A percentile compares a stretch with the other conserved stretches of the same genome.
phyloP scores from a whole-genome alignment of 2,329 filamentous ascomycete genomes.

The Fusarium piperis region DNA sequence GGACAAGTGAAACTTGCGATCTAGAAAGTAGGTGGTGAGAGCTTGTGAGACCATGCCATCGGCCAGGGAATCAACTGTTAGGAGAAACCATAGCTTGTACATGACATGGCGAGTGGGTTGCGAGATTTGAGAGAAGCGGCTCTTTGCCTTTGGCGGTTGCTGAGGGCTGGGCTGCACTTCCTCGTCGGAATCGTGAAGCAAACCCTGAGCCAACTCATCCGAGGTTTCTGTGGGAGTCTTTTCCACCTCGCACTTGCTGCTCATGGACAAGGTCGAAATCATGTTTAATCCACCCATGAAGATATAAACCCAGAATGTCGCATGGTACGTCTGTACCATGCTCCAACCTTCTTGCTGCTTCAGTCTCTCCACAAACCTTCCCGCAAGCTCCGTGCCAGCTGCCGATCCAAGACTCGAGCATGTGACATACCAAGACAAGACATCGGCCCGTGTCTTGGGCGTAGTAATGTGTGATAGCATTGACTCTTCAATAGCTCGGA shows the following conservation, averaged over 20 bases:
- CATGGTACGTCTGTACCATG: constrained; percentile 63
- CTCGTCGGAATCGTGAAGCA: constrained; percentile 37
- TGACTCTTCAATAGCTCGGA: constrained; percentile 73
- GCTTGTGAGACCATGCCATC: constrained; percentile 72
- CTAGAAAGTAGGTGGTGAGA: constrained; percentile 67
- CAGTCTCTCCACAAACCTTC: constrained; percentile 60
- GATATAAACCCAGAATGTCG: constrained; percentile 67
- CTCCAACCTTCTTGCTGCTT: constrained; percentile 58
- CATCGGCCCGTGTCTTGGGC: constrained; percentile 64
- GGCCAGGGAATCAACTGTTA: constrained; percentile 71
- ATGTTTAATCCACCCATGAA: constrained; percentile 64
- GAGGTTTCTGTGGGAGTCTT: constrained; percentile 29
- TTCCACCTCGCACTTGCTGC: constrained; percentile 61
- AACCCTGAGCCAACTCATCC: constrained; percentile 34
- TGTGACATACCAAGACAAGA: constrained; percentile 74
- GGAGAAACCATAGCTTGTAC: constrained; percentile 72
- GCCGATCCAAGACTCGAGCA: constrained; percentile 65
- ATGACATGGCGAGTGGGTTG: constrained; percentile 65
- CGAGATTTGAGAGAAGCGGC: constrained; percentile 65
- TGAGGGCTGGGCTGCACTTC: constrained; percentile 7
- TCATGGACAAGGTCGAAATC: constrained; percentile 56
- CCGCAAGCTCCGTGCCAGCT: constrained; percentile 62
- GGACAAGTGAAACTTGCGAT: constrained; percentile 62
- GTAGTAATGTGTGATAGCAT: constrained; percentile 69
- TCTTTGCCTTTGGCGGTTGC: constrained; percentile 32